A percentile compares a stretch with the other conserved stretches of the same genome.
Evolutionary conservation across 805 yeast genomes (phyloP).

Genomic region (Yueomyces sinensis): DNA sequence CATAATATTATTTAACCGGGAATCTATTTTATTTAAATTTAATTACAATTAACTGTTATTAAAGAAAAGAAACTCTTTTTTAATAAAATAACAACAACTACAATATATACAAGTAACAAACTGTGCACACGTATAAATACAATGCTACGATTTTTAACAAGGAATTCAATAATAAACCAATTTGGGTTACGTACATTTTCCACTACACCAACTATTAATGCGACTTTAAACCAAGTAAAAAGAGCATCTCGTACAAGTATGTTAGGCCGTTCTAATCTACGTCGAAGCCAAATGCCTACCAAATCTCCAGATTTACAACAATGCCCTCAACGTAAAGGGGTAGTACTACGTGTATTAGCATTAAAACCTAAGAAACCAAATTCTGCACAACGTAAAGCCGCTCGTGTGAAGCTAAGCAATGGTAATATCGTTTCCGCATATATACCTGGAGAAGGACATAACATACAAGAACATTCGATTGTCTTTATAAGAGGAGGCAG

Average conservation of each 20-base stretch:
- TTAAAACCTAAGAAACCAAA: slow-evolving; percentile 97
- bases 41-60: too few species aligned
- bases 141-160: too few species aligned
- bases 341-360: slow-evolving; percentile 85
- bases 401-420: slow-evolving; percentile 83
- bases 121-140: too few species aligned
- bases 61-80: too few species aligned
- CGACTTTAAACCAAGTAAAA: slow-evolving; percentile 67
- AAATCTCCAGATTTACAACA: slow-evolving; percentile 71
- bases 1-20: too few species aligned
- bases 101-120: too few species aligned
- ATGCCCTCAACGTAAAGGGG: slow-evolving; percentile 89
- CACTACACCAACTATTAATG: slow-evolving; percentile 17
- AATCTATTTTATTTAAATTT: too few species aligned
- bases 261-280: slow-evolving; percentile 22
- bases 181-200: not conserved
- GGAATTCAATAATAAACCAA: too few species aligned
- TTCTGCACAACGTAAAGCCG: slow-evolving; percentile 94
- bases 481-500: slow-evolving; percentile 97
- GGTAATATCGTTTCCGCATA: slow-evolving; percentile 85
- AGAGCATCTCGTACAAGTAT: slow-evolving; percentile 37
- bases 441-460: slow-evolving; percentile 98
- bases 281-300: slow-evolving; percentile 27
- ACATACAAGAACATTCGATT: slow-evolving; percentile 94
- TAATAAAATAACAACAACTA: too few species aligned